Base-by-base conservation (phyloP, 352 stramenopile species). In the Bremia lactucae region DNA sequence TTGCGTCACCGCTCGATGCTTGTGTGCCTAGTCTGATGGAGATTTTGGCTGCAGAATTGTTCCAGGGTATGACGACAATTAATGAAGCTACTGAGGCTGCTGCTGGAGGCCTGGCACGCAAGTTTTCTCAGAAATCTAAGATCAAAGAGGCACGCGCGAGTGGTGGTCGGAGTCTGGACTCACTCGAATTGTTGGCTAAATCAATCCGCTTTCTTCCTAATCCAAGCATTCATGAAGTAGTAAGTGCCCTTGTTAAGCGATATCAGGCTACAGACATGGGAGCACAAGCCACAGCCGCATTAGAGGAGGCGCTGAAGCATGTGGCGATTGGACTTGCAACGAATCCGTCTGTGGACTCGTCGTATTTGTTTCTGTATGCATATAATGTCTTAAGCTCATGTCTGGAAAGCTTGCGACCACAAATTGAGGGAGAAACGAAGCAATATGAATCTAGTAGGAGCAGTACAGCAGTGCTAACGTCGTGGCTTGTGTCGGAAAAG, bases 141-240 rank as follows among this genome's bases (percentile, higher is more conserved):
- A 94, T 88, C 58, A 90, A 91, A 55, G 83, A 95, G 37, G 77
- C 83, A 20, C 81, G 78, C 37, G 69, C 68, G 2, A 79, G 59
- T 43, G 65, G 69, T 29, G 78, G 65, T 9, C 77, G 76, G 9
- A 79, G 73, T 31, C 64, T 72, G 24, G 80, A 94, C 38, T 81
- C 78, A 2, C 40, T 95, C 0, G 83, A 95, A 48, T 42, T 95
- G 36, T 49, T 94, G 13, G 67, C 72, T 21, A 73, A 75, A 23
- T 87, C 65, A 14, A 69, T 95, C 18, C 76, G 70, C n/a, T 94
- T 95, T 52, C 47, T 95, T 31, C 83, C 83, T 3, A 90, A 90
- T 47, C 59, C 78, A 11, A 73, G 67, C 8, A 82, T 94, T 31
- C 83, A 95, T 46, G 55, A 62, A 24, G 52, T 95, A 11, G 51